Evolutionary conservation across 805 yeast genomes (phyloP).

Genomic region (Pichia thaimueangensis): DNA sequence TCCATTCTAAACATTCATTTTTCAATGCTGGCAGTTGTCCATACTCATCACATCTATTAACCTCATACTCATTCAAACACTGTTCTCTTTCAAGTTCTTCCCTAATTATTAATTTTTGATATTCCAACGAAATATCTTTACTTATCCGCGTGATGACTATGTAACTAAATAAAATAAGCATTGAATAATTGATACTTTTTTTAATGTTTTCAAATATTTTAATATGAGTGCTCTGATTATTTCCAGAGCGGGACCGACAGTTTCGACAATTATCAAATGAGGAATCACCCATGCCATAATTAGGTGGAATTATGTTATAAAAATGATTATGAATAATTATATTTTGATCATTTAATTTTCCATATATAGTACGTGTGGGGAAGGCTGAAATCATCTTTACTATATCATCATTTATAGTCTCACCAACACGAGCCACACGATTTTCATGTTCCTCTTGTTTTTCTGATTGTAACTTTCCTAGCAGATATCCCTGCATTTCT

Average conservation of each 20-base stretch:
- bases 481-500: slow-evolving; percentile 12
- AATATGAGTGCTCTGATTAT: neutral
- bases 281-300: too few species aligned
- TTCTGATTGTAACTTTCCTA: neutral
- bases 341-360: slow-evolving; percentile 1
- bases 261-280: too few species aligned
- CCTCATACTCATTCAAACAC: slow-evolving; percentile 46
- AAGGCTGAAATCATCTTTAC: neutral
- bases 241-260: too few species aligned
- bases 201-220: neutral
- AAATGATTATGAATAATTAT: slow-evolving; percentile 13
- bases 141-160: slow-evolving; percentile 34
- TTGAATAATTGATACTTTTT: slow-evolving; percentile 9
- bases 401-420: neutral
- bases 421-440: too few species aligned
- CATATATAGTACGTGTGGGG: neutral
- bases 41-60: slow-evolving; percentile 53
- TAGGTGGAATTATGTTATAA: slow-evolving; percentile 7
- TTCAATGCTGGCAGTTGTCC: slow-evolving; percentile 54
- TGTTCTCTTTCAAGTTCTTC: slow-evolving; percentile 44
- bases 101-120: slow-evolving; percentile 42
- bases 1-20: slow-evolving; percentile 54
- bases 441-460: neutral
- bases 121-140: slow-evolving; percentile 45
- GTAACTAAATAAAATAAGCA: slow-evolving; percentile 2